Base-by-base conservation (phyloP, 768 basidiomycete species). In the Fomitopsis pulvina region DNA sequence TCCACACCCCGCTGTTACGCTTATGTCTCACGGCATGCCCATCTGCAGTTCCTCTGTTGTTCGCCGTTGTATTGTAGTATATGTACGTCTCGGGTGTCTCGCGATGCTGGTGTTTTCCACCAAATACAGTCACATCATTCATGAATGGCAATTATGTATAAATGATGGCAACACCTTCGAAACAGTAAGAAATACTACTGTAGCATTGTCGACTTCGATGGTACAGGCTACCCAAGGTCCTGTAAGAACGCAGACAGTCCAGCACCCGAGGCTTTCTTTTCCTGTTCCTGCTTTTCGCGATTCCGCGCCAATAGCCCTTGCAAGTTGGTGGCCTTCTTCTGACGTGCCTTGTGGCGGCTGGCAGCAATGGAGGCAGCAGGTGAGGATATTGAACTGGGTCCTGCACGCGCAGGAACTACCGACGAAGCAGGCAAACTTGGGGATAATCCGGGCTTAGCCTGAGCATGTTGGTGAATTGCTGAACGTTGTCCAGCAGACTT, bases 291-390 rank as follows among this genome's bases (percentile, higher is more conserved):
- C 57, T 74, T 70, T 54, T 81, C 70, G 41, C 75, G 77, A 53
- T 83, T 85, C 34, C 77, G 76, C 24, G 74, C 74, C 28, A 89
- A 69, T 70, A 90, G 74, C 38, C 79, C 74, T 61, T 80, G 83
- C 37, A 90, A 60, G 9, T 74, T 74, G 0, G 74, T 64, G 56
- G 75, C 78, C 63, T 79, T 80, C 65, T 83, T 85, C 10, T 69
- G 61, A 9, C 73, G 71, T 7, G 67, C 48, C 47, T 69, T 75
- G 4, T 60, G 25, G 29, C 56, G 57, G 4, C 29, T 32, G 4
- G 10, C 42, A n/a, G 3, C 45, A 40, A 6, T 1, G 21, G 54
- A 11, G 21, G 16, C 5, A 20, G 21, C 30, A 21, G 43, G 27
- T 39, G 38, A 34, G 3, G 46, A 47, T 12, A 45, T 41, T n/a